Evolutionary conservation across 169 alveolate genomes (phyloP), one percentile per base, ranked within the genome.

Genomic region (Babesia gibsoni): DNA sequence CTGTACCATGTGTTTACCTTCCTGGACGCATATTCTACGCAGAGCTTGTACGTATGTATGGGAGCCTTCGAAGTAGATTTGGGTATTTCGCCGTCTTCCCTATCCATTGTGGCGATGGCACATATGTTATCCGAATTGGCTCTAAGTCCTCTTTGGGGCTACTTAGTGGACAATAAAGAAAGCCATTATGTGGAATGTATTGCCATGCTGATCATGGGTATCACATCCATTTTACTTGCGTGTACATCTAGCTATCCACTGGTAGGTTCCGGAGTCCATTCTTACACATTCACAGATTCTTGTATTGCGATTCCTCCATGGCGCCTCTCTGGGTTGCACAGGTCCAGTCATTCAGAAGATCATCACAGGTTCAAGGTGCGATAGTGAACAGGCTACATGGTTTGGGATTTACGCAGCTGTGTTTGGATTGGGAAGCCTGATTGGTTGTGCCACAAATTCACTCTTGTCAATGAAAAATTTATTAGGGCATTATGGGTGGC

Each of bases 121-220:
- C 96, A 93, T 67, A 88, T 90, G 10, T 72, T 93, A 42, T 82
- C 93, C 70, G 80, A 91, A 66, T 91, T 94, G 18, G 59, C 87
- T 14, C 86, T 86, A 64, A 82, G 95, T 50, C 96, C 97, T 12
- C 69, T 93, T 32, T 93, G 97, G 97, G 97, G 97, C 16, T 89
- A 73, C 46, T 74, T 92, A 49, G 90, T 94, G 18, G 97, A 93
- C 68, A 81, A 83, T 49, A 82, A 83, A 82, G 88, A 95, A 18
- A 59, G 92, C 67, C 83, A 89, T 52, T 85, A 93, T 88, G 84
- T 93, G 54, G 74, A 91, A 29, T 93, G 90, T 30, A 66, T 83
- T 46, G 97, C 96, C 18, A 84, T 92, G 32, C 73, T 84, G 10
- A 75, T 82, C n/a, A 88, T 94, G 91, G 97, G 97, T 10, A 50